Evolutionary conservation across 148 eudicot species (phyloP).

Genomic region (Nyssa sinensis): DNA sequence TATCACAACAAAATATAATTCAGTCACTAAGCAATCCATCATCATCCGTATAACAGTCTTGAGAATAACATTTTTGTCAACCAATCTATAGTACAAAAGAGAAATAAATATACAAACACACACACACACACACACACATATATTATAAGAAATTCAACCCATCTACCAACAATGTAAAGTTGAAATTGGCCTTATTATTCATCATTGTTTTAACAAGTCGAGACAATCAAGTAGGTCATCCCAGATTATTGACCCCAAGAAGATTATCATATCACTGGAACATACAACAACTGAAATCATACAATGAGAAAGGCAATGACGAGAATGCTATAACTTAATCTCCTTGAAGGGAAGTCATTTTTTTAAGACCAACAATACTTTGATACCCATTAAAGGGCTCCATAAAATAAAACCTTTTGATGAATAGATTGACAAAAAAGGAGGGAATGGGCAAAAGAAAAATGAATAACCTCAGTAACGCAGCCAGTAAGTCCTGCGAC

Average conservation of each 20-base stretch:
- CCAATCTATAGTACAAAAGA: too few relatives aligned
- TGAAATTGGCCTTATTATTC: neutral
- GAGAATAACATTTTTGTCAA: too few relatives aligned
- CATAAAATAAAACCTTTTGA: neutral
- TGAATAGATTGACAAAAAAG: neutral
- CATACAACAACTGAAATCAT: neutral
- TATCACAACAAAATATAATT: too few relatives aligned
- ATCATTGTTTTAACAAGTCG: neutral
- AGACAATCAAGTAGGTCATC: neutral
- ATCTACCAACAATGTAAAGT: too few relatives aligned
- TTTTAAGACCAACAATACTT: neutral
- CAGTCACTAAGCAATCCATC: too few relatives aligned
- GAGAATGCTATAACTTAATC: neutral
- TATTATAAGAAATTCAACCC: too few relatives aligned
- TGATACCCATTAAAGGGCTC: neutral
- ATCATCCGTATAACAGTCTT: too few relatives aligned
- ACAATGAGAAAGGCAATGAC: neutral
- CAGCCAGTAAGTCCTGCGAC: slow-evolving; percentile 58
- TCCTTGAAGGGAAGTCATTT: neutral
- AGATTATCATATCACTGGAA: neutral
- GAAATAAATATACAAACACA: too few relatives aligned
- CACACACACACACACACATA: too few relatives aligned
- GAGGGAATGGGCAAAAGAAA: neutral
- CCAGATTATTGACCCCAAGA: neutral
- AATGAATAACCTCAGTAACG: slow-evolving; percentile 30